A percentile compares a stretch with the other conserved stretches of the same genome.
These are phyloP conservation scores for Talaromyces liani DNA, from an alignment of 495 filamentous ascomycete species.

Conservation along the genomic window DNA sequence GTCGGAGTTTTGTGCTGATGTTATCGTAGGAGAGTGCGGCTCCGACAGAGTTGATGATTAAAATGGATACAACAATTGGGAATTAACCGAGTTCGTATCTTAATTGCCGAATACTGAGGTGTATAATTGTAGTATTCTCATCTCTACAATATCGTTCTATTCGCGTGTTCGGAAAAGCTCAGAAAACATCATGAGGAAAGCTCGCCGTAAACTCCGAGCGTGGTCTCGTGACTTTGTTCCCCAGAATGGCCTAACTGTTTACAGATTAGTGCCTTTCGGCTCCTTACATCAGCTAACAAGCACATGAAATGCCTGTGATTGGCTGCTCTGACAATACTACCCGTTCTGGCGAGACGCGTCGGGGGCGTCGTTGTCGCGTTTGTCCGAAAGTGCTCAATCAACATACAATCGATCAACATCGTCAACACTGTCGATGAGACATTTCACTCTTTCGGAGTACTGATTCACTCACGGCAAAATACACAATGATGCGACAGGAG, in stretches of 20 bases:
- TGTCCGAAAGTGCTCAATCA: background rate
- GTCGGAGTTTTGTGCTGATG: background rate
- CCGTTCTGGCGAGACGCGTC: background rate
- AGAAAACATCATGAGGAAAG: background rate
- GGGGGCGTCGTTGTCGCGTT: background rate
- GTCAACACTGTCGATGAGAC: background rate
- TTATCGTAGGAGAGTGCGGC: background rate
- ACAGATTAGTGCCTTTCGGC: background rate
- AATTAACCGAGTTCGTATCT: background rate
- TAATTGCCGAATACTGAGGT: background rate
- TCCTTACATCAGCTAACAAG: background rate
- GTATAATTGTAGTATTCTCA: background rate
- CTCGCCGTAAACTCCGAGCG: background rate
- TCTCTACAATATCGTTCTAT: background rate
- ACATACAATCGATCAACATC: background rate
- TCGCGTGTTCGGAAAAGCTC: background rate
- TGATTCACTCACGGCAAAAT: background rate
- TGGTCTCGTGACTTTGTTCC: background rate
- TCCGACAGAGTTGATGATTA: background rate
- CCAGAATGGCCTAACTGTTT: background rate
- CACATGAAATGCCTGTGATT: background rate
- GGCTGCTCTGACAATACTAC: slow-evolving; percentile 6
- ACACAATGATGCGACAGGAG: slow-evolving; percentile 66
- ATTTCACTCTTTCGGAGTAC: background rate
- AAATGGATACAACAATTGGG: background rate